phyloP scores from a whole-genome alignment of 331 rosid species.

The Pyrus hybrid region DNA sequence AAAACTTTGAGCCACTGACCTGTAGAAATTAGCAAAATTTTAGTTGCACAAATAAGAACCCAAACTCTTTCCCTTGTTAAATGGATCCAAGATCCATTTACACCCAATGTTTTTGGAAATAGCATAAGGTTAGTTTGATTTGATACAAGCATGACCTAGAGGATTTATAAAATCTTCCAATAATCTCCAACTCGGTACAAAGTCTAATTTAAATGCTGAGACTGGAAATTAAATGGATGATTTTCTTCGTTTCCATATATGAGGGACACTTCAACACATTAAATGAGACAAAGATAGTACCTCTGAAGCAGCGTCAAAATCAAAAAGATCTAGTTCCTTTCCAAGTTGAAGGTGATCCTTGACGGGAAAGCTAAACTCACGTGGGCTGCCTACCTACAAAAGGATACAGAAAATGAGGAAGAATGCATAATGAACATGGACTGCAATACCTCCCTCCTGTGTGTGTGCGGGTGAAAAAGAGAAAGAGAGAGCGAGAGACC shows the following conservation, averaged over 20 bases:
- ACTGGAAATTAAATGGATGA: neutral
- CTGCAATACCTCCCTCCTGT: neutral
- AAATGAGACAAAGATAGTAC: constrained; percentile 34
- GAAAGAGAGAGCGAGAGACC: constrained; percentile 27
- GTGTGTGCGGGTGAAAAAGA: neutral
- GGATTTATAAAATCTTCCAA: neutral
- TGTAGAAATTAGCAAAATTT: constrained; percentile 24
- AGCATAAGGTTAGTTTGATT: neutral
- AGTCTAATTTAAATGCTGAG: neutral
- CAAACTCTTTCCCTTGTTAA: neutral
- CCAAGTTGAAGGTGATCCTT: constrained; percentile 95
- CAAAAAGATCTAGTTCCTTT: constrained; percentile 76
- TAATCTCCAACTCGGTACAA: neutral
- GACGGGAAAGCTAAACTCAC: constrained; percentile 54
- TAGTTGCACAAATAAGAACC: constrained; percentile 5
- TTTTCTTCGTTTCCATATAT: neutral
- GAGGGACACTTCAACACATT: neutral
- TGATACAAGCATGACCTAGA: neutral
- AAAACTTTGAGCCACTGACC: constrained; percentile 97
- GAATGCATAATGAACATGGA: constrained; percentile 9
- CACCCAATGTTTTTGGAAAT: neutral
- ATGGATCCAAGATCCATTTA: too few relatives aligned
- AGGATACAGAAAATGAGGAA: neutral
- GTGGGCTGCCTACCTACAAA: constrained; percentile 61
- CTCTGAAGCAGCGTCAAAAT: constrained; percentile 96